These are phyloP conservation scores for Avena sativa DNA, from an alignment of 176 grass and related monocot genomes.

Conservation along the genomic window DNA sequence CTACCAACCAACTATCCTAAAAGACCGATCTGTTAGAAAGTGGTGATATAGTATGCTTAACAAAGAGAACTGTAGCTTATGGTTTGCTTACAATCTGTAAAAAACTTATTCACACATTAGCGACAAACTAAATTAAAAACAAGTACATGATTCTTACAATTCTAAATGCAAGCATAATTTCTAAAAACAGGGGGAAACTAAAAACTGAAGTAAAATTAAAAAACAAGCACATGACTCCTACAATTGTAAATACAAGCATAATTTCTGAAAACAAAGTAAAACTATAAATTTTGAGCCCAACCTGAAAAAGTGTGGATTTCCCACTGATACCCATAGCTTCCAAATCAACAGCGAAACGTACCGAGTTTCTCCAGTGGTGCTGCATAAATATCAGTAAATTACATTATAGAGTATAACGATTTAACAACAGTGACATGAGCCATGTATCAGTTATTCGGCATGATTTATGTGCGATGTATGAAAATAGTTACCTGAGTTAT, in stretches of 20 bases:
- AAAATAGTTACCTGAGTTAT: constrained; percentile 87
- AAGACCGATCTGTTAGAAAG: no score
- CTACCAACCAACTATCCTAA: no score
- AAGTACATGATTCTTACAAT: constrained; percentile 18
- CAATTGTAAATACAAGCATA: constrained; percentile 32
- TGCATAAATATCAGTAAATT: constrained; percentile 48
- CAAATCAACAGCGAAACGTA: constrained; percentile 86
- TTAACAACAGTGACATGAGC: neutral
- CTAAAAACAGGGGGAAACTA: constrained; percentile 12
- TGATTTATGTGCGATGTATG: constrained; percentile 16
- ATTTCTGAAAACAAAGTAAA: constrained; percentile 31
- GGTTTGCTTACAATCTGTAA: neutral
- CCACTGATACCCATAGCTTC: constrained; percentile 96
- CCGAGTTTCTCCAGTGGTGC: constrained; percentile 80
- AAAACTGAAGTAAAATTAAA: neutral
- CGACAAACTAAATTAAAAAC: constrained; percentile 2
- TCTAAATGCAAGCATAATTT: constrained; percentile 34
- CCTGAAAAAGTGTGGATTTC: constrained; percentile 90
- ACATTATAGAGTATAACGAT: constrained; percentile 12
- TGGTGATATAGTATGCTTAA: no score
- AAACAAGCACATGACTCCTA: constrained; percentile 11
- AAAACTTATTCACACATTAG: neutral
- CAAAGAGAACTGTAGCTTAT: neutral
- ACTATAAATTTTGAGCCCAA: constrained; percentile 32
- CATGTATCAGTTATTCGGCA: constrained; percentile 13